These are phyloP conservation scores for Cercophora newfieldiana DNA, from an alignment of 495 filamentous ascomycete species.

Conservation along the genomic window DNA sequence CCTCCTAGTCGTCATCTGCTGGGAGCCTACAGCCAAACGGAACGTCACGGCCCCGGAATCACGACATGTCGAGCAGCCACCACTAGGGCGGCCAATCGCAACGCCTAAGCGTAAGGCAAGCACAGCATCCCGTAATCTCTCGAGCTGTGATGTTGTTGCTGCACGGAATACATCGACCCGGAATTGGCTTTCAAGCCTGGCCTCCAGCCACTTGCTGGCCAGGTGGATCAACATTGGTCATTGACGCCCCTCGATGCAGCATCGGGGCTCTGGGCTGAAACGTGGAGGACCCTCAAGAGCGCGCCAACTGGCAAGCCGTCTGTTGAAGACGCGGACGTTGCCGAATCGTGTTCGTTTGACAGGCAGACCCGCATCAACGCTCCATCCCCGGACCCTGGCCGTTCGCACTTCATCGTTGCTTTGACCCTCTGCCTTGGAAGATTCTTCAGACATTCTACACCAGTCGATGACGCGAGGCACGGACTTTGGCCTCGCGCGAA, in stretches of 20 bases:
- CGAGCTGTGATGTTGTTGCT: background rate
- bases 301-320: constrained; percentile 6
- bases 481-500: constrained; percentile 14
- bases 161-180: constrained; percentile 13
- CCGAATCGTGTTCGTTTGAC: constrained; percentile 18
- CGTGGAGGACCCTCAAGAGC: background rate
- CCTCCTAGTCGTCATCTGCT: background rate
- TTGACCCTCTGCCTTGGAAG: constrained; percentile 36
- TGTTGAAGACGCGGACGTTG: background rate
- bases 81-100: background rate
- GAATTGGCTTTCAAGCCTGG: constrained; percentile 5
- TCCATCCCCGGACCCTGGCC: constrained; percentile 25
- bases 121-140: background rate
- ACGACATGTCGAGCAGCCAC: constrained; percentile 9
- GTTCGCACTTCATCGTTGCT: constrained; percentile 23
- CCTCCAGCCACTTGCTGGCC: constrained; percentile 3
- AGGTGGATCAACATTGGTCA: background rate
- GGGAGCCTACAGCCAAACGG: constrained; percentile 9
- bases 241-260: constrained; percentile 10
- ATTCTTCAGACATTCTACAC: constrained; percentile 38
- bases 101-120: background rate
- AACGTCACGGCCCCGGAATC: constrained; percentile 14
- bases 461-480: constrained; percentile 25
- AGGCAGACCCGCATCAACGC: constrained; percentile 16
- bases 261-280: constrained; percentile 13